A percentile compares a stretch with the other conserved stretches of the same genome.
These are phyloP conservation scores for Sugiyamaella valdiviana DNA, from an alignment of 805 yeast species.

Conservation along the genomic window DNA sequence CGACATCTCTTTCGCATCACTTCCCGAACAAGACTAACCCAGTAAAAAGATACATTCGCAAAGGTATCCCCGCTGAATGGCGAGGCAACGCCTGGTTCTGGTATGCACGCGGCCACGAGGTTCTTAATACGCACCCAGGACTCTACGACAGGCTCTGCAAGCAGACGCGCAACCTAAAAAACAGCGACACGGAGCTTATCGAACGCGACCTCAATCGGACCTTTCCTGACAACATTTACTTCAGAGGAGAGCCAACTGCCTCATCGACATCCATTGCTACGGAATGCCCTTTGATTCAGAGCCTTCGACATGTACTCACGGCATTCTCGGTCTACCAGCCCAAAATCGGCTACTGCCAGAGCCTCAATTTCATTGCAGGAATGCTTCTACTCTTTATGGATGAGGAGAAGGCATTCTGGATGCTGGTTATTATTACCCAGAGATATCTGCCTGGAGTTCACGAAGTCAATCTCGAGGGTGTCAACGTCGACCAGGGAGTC, in stretches of 20 bases:
- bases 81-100: constrained; percentile 96
- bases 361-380: constrained; percentile 88
- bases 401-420: constrained; percentile 92
- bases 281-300: constrained; percentile 61
- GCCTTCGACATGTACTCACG: constrained; percentile 71
- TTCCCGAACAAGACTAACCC: no score
- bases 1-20: no score
- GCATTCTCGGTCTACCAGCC: constrained; percentile 86
- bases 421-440: constrained; percentile 86
- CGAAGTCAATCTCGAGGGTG: constrained; percentile 85
- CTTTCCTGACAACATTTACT: constrained; percentile 86
- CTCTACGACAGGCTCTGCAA: constrained; percentile 63
- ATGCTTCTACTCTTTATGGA: constrained; percentile 74
- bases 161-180: constrained; percentile 48
- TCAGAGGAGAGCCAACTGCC: constrained; percentile 40
- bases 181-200: constrained; percentile 81
- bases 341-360: constrained; percentile 91
- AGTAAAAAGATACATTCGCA: constrained; percentile 70
- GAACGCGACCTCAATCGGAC: constrained; percentile 92
- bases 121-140: constrained; percentile 61
- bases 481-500: constrained; percentile 91
- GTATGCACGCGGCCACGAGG: constrained; percentile 80
- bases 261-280: constrained; percentile 20
- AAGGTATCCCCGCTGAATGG: constrained; percentile 97
- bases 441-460: constrained; percentile 86